Conservation (phyloP, 1,284 basidiomycete genomes). For the Leccinum fallax region DNA sequence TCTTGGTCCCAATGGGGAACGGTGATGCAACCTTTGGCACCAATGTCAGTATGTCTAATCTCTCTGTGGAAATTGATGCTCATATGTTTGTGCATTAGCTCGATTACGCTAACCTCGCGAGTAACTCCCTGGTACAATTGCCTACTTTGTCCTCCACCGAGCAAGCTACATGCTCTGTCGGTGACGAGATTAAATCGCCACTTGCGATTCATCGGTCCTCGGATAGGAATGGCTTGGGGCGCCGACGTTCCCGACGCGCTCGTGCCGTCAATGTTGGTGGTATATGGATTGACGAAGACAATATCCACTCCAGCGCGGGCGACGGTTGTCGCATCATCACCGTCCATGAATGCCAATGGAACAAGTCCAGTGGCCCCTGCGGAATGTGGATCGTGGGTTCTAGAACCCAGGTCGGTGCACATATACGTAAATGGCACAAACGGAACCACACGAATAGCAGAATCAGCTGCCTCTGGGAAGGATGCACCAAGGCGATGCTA, state of each 20-base stretch:
- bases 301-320: background rate
- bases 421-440: constrained; percentile 16
- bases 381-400: constrained; percentile 20
- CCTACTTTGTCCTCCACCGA: background rate
- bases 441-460: background rate
- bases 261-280: constrained; percentile 9
- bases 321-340: background rate
- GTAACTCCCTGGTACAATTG: rapidly evolving
- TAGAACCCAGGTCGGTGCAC: constrained; percentile 1
- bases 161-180: too few relatives aligned
- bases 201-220: background rate
- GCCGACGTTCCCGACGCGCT: background rate
- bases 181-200: background rate
- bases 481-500: constrained; percentile 9
- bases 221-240: background rate
- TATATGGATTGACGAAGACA: constrained; percentile 13
- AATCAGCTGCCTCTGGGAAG: constrained; percentile 12
- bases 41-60: background rate
- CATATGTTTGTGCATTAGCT: background rate
- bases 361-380: constrained; percentile 7
- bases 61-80: background rate
- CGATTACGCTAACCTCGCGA: background rate
- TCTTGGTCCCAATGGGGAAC: background rate
- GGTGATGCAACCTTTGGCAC: background rate
- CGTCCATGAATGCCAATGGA: constrained; percentile 20